Base-by-base conservation (phyloP, 192 early-diverging fungal genomes). In the Coemansia sp. region DNA sequence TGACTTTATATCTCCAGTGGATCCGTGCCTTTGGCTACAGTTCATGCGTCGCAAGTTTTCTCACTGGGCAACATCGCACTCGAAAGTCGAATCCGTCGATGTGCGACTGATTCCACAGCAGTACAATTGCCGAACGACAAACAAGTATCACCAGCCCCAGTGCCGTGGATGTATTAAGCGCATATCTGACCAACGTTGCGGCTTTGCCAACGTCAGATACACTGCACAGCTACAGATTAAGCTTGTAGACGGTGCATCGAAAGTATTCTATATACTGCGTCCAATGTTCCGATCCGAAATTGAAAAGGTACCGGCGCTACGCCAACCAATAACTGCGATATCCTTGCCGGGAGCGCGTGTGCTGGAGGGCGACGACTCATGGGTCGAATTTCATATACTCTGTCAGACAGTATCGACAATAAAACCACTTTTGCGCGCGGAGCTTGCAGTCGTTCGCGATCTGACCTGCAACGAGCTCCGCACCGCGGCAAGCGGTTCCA, bases 381-480 rank as follows among this genome's bases (percentile, higher is more conserved):
- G 70, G 70, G 23, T 59, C 38, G 70, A 66, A 52, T 66, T 66
- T 51, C 64, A 73, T 27, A 41, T 66, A 9, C 51, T 72, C 30
- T 72, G 69, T 38, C 54, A 58, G 59, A 72, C 69, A 2, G 63
- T 54, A 12, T 57, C 63, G 9, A 41, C 69, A 19, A 72, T 58
- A 44, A 72, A 72, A 39, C 61, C 69, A 23, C 58, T 72, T 25
- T 44, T 72, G 15, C 54, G 69, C 33, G 54, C 38, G 9, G 69
- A 72, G 64, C 58, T 72, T 41, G 59, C 69, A 13, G 49, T 72
- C 56, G 69, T 72, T 46, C 64, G 69, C 12, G 69, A 72, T 24
- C 51, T 37, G 34, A 37, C 34, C 34, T 37, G 34, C 34, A 37
- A 37, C 34, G 34, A 37, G 34, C 34, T 37, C 34, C 34, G 54